Conservation (phyloP, 805 yeast species). For the Wickerhamomyces chaumierensis region DNA sequence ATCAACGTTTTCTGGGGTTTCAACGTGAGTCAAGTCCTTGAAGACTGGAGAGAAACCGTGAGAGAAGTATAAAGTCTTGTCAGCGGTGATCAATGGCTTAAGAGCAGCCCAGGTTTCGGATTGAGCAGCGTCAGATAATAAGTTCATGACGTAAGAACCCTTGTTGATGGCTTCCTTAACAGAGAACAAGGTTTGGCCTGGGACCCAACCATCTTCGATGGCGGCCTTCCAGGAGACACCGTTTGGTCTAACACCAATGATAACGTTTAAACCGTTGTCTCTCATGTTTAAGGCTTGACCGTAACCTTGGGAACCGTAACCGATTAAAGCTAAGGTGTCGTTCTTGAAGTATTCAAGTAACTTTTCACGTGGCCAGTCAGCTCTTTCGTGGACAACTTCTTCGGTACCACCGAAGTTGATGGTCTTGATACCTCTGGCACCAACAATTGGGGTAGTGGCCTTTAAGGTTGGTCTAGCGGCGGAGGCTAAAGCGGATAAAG, state of each 20-base stretch:
- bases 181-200: slow-evolving; percentile 95
- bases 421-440: slow-evolving; percentile 86
- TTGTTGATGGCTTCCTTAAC: slow-evolving; percentile 85
- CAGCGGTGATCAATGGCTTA: slow-evolving; percentile 89
- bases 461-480: slow-evolving; percentile 52
- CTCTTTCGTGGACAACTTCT: slow-evolving; percentile 95
- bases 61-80: slow-evolving; percentile 96
- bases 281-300: slow-evolving; percentile 99
- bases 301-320: slow-evolving; percentile 99
- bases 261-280: slow-evolving; percentile 96
- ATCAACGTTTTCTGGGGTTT: slow-evolving; percentile 88
- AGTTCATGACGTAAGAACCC: slow-evolving; percentile 95
- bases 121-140: slow-evolving; percentile 98
- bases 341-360: slow-evolving; percentile 92
- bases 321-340: slow-evolving; percentile 94
- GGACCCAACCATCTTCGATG: slow-evolving; percentile 99
- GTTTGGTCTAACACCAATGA: slow-evolving; percentile 95
- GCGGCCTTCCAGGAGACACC: slow-evolving; percentile 99
- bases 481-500: slow-evolving; percentile 42
- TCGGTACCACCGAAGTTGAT: slow-evolving; percentile 94
- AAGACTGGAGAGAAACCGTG: slow-evolving; percentile 99
- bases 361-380: slow-evolving; percentile 99
- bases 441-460: slow-evolving; percentile 38
- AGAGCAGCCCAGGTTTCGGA: slow-evolving; percentile 91
- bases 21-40: slow-evolving; percentile 95